Evolutionary conservation across 2,329 filamentous ascomycete genomes (phyloP).

Genomic region (Aureobasidium sp.): DNA sequence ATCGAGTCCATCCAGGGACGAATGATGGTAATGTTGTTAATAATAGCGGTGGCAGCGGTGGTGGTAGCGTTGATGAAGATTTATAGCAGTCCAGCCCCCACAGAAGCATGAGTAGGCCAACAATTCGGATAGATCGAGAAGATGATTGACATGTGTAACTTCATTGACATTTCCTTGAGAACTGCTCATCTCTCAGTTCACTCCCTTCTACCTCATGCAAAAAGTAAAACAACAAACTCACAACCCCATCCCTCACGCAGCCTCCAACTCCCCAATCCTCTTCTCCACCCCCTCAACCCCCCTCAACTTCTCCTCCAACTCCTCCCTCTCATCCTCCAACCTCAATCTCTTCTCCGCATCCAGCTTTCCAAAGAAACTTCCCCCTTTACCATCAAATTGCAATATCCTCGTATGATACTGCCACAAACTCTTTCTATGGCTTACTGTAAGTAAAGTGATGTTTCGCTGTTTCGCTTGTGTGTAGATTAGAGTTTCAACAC

Average conservation of each 20-base stretch:
- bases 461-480: conserved; percentile 86
- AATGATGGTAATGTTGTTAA: no score
- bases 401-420: conserved; percentile 91
- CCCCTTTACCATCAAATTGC: conserved; percentile 92
- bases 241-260: not conserved
- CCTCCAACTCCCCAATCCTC: conserved; percentile 63
- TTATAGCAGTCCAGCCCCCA: no score
- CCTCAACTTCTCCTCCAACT: conserved; percentile 75
- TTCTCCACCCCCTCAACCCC: conserved; percentile 83
- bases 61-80: no score
- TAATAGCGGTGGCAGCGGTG: no score
- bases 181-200: no score
- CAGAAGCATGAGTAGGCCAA: no score
- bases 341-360: conserved; percentile 79
- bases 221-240: no score
- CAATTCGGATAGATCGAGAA: no score
- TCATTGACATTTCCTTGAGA: no score
- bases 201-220: not conserved
- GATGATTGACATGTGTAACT: no score
- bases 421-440: conserved; percentile 85
- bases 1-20: no score
- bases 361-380: conserved; percentile 79
- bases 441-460: conserved; percentile 95
- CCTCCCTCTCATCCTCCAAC: conserved; percentile 95
- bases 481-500: conserved; percentile 94